Conservation (phyloP, 345 rosid genomes). For the Triadica sebifera region DNA sequence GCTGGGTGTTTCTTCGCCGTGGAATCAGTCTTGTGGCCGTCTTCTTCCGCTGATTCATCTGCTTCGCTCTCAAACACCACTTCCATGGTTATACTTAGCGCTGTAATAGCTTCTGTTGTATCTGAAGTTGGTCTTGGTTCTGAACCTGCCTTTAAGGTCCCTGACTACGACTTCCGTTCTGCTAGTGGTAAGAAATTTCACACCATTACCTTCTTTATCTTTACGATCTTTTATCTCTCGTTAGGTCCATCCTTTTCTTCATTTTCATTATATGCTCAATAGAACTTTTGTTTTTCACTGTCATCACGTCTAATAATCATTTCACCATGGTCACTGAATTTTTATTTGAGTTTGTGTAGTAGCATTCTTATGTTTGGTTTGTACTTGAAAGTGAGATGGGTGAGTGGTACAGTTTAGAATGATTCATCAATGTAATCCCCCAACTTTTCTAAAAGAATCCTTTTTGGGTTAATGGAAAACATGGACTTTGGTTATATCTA, state of each 20-base stretch:
- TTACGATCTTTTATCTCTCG: background rate
- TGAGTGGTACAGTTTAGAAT: background rate
- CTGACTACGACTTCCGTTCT: slow-evolving; percentile 87
- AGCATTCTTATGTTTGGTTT: background rate
- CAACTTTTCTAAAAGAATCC: too few species aligned
- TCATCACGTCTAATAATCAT: background rate
- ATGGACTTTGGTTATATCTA: too few species aligned
- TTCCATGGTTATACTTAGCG: slow-evolving; percentile 86
- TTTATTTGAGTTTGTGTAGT: background rate
- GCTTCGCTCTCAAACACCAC: slow-evolving; percentile 71
- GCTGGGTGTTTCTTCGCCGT: slow-evolving; percentile 95
- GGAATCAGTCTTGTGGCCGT: slow-evolving; percentile 96
- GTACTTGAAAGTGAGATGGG: background rate
- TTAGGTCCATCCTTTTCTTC: background rate
- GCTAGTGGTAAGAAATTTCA: slow-evolving; percentile 53
- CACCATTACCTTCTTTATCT: background rate
- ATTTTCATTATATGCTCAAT: background rate
- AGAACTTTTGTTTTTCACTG: background rate
- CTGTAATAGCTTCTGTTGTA: slow-evolving; percentile 81
- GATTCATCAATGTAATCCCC: too few species aligned
- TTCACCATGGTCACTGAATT: background rate
- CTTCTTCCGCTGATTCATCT: slow-evolving; percentile 57
- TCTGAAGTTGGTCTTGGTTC: slow-evolving; percentile 87
- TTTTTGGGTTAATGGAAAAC: too few species aligned
- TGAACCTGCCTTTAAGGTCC: slow-evolving; percentile 88